Evolutionary conservation across 192 early-diverging fungal species (phyloP).

Genomic region (Coemansia sp.): DNA sequence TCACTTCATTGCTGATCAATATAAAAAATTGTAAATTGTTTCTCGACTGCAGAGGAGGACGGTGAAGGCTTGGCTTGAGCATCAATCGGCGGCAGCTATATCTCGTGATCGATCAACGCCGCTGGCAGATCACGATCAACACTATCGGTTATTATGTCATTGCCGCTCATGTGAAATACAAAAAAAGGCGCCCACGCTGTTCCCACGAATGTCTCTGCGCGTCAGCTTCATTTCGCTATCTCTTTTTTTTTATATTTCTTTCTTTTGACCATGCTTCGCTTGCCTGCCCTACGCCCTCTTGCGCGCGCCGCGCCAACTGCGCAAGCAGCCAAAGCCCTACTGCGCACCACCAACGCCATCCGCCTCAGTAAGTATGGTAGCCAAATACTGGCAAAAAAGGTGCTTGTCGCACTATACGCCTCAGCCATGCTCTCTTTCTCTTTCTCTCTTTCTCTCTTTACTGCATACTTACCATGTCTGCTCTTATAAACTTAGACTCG

Average conservation of each 20-base stretch:
- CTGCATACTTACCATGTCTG: not conserved
- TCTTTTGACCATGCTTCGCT: conserved; percentile 23
- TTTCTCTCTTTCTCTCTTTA: not conserved
- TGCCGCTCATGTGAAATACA: too few species aligned
- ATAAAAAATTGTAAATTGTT: conserved; percentile 18
- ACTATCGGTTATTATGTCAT: not conserved
- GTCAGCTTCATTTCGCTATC: not conserved
- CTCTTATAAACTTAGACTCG: conserved; percentile 21
- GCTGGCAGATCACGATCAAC: not conserved
- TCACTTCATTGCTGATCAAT: conserved; percentile 43
- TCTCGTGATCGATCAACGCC: not conserved
- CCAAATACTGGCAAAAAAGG: not conserved
- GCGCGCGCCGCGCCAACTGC: not conserved
- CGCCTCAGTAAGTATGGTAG: conserved; percentile 31
- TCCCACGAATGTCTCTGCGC: conserved; percentile 2
- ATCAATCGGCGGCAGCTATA: too few species aligned
- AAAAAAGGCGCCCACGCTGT: not conserved
- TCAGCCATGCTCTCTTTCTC: not conserved
- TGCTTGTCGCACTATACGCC: too few species aligned
- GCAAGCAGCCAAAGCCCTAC: not conserved
- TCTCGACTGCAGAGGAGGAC: too few species aligned
- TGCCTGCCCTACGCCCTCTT: conserved; percentile 5
- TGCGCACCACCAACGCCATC: conserved; percentile 9
- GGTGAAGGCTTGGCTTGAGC: too few species aligned
- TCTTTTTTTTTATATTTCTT: not conserved